phyloP scores from a whole-genome alignment of 2,329 filamentous ascomycete species.

The Dryadomyces quercus-mongolicae region DNA sequence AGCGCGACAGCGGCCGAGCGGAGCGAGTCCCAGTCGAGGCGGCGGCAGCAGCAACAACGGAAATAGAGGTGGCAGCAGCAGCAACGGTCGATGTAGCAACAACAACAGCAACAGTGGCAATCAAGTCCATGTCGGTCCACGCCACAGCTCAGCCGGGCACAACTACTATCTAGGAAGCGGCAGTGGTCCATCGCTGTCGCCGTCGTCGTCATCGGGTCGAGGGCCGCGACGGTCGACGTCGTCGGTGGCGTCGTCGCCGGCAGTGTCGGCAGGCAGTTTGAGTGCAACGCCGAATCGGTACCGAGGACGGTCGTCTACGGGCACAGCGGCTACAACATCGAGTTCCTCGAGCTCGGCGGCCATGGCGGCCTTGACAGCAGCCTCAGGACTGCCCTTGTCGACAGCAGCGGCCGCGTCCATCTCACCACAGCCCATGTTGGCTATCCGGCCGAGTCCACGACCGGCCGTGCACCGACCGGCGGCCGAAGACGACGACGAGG shows the following conservation, averaged over 20 bases:
- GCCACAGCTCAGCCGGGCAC: constrained; percentile 25
- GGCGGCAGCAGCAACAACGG: constrained; percentile 17
- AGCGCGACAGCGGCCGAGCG: constrained; percentile 21
- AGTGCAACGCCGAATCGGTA: too few species aligned
- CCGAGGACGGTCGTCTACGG: too few species aligned
- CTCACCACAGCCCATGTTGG: background rate
- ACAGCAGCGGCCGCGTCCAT: background rate
- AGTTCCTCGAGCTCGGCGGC: background rate
- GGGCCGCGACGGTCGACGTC: background rate
- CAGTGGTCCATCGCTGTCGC: background rate
- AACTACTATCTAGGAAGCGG: background rate
- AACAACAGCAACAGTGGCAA: constrained; percentile 16
- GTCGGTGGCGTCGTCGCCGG: background rate
- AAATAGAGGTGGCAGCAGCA: constrained; percentile 18
- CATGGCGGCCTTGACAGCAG: background rate
- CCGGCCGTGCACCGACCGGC: constrained; percentile 22
- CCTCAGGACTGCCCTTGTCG: background rate
- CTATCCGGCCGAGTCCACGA: background rate
- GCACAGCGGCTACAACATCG: constrained; percentile 4
- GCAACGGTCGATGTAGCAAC: constrained; percentile 18
- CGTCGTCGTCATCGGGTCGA: background rate
- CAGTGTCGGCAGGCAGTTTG: too few species aligned
- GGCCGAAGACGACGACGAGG: constrained; percentile 26
- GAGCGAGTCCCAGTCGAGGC: constrained; percentile 3
- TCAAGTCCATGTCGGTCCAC: constrained; percentile 8